Percentiles rank a stretch among this genome's conserved stretches.
These are phyloP conservation scores for Agrocybe pediades DNA, from an alignment of 768 basidiomycete genomes.

Conservation along the genomic window DNA sequence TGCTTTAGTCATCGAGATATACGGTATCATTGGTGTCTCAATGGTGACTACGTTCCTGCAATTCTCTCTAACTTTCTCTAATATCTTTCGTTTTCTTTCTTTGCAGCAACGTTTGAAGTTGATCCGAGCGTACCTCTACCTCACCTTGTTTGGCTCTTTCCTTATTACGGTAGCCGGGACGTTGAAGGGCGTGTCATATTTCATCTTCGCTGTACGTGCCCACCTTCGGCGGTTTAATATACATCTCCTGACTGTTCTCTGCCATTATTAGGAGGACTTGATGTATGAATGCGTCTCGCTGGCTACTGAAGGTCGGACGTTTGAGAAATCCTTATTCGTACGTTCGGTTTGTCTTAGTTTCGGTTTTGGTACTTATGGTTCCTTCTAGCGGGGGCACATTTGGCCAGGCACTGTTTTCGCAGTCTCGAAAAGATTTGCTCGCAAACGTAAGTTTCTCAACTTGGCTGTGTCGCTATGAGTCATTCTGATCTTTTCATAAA, in stretches of 20 bases:
- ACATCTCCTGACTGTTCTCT: not conserved
- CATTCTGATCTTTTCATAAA: not conserved
- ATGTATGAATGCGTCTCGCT: constrained; percentile 37
- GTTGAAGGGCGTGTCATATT: constrained; percentile 37
- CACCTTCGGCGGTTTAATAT: not conserved
- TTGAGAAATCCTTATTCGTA: constrained; percentile 41
- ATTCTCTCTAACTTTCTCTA: constrained; percentile 5
- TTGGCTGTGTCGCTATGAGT: not conserved
- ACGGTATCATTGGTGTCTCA: constrained; percentile 31
- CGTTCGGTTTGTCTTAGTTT: constrained; percentile 4
- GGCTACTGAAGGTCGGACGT: constrained; percentile 31
- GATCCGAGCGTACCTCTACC: constrained; percentile 28
- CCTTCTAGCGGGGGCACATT: constrained; percentile 29
- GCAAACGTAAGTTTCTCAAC: constrained; percentile 35
- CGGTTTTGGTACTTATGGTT: not conserved
- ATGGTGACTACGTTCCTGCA: constrained; percentile 18
- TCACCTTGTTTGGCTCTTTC: constrained; percentile 36
- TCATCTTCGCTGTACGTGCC: constrained; percentile 35
- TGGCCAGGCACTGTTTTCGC: constrained; percentile 31
- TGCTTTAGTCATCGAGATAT: constrained; percentile 30
- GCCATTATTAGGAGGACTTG: constrained; percentile 33
- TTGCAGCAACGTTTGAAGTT: constrained; percentile 28
- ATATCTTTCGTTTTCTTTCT: not conserved
- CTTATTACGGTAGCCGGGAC: constrained; percentile 37
- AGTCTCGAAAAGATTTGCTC: constrained; percentile 27